phyloP scores from a whole-genome alignment of 202 grass and related monocot genomes.

The Setaria viridis region DNA sequence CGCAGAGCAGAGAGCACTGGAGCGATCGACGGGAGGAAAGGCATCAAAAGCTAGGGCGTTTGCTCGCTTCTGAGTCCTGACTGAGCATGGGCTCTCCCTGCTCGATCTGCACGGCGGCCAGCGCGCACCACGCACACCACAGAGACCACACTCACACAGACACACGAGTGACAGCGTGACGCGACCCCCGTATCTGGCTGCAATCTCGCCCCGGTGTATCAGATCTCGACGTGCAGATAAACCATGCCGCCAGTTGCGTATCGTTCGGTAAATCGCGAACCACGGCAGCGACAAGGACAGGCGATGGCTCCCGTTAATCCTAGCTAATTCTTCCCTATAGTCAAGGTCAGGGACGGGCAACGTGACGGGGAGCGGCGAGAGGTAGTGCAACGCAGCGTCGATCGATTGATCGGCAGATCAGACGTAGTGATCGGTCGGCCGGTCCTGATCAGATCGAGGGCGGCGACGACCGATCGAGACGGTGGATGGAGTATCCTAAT shows the following conservation, averaged over 20 bases:
- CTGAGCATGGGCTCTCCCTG: background rate
- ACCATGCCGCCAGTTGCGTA: background rate
- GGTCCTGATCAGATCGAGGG: background rate
- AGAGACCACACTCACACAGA: background rate
- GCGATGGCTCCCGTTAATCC: background rate
- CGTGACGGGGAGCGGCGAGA: no score
- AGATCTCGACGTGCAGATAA: conserved; percentile 23
- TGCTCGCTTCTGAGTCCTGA: background rate
- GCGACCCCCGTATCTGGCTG: background rate
- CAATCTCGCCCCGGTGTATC: background rate
- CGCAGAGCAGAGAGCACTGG: no score
- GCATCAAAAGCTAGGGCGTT: background rate
- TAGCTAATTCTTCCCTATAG: background rate
- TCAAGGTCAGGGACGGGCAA: background rate
- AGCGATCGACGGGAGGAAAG: background rate
- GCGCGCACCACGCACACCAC: background rate
- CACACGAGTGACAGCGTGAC: background rate
- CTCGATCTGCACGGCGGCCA: background rate
- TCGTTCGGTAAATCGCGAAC: background rate
- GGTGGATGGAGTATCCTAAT: no score
- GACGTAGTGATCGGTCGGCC: background rate
- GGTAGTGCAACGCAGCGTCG: no score
- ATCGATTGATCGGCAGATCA: background rate
- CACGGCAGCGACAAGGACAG: conserved; percentile 6
- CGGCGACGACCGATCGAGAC: no score